Evolutionary conservation across 140 eudicot species (phyloP).

Genomic region (Cichorium intybus): DNA sequence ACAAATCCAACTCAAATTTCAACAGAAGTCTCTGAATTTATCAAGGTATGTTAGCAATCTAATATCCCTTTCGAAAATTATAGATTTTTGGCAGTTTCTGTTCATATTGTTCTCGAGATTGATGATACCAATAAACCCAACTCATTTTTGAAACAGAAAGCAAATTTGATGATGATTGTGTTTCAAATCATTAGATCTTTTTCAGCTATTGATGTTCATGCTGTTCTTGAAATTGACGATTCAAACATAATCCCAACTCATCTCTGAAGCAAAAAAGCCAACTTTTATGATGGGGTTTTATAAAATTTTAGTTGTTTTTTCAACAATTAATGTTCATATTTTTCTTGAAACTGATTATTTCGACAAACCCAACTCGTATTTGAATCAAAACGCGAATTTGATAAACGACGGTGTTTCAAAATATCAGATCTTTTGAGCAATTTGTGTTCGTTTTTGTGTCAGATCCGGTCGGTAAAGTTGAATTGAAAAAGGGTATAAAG

Average conservation of each 20-base stretch:
- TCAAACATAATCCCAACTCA: slow-evolving; percentile 9
- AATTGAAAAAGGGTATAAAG: slow-evolving; percentile 22
- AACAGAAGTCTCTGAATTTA: slow-evolving; percentile 2
- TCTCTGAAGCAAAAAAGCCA: not conserved
- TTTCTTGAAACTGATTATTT: slow-evolving; percentile 10
- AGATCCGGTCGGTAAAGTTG: slow-evolving; percentile 34
- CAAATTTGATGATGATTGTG: slow-evolving; percentile 3
- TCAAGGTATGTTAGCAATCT: slow-evolving; percentile 22
- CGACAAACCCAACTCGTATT: not conserved
- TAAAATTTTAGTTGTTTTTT: slow-evolving; percentile 6
- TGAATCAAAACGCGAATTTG: slow-evolving; percentile 14
- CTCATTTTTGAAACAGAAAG: not conserved
- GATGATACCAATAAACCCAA: slow-evolving; percentile 3
- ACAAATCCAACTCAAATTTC: slow-evolving; percentile 26
- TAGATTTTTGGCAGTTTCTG: not conserved
- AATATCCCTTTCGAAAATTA: not conserved
- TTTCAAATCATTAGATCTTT: not conserved
- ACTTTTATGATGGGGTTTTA: slow-evolving; percentile 1
- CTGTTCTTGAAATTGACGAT: slow-evolving; percentile 22
- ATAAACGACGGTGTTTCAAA: slow-evolving; percentile 11
- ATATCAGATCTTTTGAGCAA: slow-evolving; percentile 13
- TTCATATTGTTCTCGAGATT: slow-evolving; percentile 10
- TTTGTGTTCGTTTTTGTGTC: slow-evolving; percentile 24
- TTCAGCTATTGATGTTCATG: slow-evolving; percentile 6
- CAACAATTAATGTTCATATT: not conserved